A percentile compares a stretch with the other conserved stretches of the same genome.
Evolutionary conservation across 441 rosid genomes (phyloP).

Genomic region (Theobroma grandiflorum): DNA sequence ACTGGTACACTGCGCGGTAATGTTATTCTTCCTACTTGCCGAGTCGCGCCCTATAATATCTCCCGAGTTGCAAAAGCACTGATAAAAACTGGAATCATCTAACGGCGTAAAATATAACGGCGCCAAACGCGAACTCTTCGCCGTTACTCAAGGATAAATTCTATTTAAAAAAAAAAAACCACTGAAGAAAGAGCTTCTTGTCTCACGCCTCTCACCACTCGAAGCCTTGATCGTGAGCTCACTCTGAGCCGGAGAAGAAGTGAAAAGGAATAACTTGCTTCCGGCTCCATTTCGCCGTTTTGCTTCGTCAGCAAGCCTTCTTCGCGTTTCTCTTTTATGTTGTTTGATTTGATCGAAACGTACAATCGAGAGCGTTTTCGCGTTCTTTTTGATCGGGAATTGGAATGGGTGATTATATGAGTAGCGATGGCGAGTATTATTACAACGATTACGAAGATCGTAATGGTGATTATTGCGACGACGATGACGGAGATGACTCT

Average conservation of each 20-base stretch:
- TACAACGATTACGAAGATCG: constrained; percentile 14
- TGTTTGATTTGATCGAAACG: background rate
- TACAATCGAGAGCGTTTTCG: background rate
- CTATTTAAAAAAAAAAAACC: background rate
- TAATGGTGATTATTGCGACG: background rate
- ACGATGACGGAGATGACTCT: constrained; percentile 27
- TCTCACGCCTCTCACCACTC: background rate
- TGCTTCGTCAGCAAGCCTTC: background rate
- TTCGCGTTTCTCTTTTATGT: background rate
- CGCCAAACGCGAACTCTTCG: background rate
- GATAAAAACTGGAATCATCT: background rate
- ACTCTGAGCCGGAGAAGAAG: background rate
- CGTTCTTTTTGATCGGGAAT: background rate
- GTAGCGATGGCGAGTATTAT: constrained; percentile 33
- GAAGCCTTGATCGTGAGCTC: background rate
- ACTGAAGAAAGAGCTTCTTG: no score
- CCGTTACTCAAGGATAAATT: background rate
- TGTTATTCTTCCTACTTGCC: background rate
- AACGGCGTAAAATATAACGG: constrained; percentile 3
- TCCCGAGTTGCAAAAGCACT: background rate
- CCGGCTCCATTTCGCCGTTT: background rate
- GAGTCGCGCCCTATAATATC: background rate
- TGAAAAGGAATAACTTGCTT: background rate
- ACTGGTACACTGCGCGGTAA: background rate
- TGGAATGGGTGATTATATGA: constrained; percentile 32